Evolutionary conservation across 345 rosid species (phyloP), one percentile per base, ranked within the genome.

Genomic region (Lepidium aucheri): DNA sequence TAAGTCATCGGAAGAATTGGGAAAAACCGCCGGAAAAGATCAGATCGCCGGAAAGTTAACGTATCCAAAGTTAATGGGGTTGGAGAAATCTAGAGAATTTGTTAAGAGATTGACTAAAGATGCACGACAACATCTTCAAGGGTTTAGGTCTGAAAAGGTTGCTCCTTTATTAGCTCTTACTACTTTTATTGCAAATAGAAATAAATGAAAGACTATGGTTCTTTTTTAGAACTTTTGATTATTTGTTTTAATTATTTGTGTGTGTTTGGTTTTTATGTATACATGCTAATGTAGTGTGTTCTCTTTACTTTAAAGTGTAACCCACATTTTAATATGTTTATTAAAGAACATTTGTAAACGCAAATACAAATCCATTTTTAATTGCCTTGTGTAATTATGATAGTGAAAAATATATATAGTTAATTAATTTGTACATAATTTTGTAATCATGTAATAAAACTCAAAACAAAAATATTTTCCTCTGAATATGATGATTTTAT

Each of bases 21-120:
- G 97, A 33, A 94, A 94, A 80, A 90, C 97, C 1, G 99, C 96
- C 0, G 92, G 97, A 16, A 94, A 94, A 74, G 99, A 94, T 67
- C 75, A 90, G 77, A 78, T 85, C 33, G 82, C 85, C 0, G 92
- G 88, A 66, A 88, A 90, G 52, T 75, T 67, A 11, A 90, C 96
- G 0, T 94, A 88, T 54, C 97, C 99, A 0, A 94, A 86, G 73
- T 63, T 88, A 40, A 9, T 90, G 67, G 97, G 97, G 50, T 66
- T 90, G 7, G 88, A 88, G 69, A 80, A 82, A 57, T 86, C 99
- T 0, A 81, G 71, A 76, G 84, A 84, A 35, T 85, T 94, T 16
- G 95, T 95, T 0, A 74, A 69, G 63, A 79, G 70, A 58, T 76
- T 94, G 83, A 84, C 74, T 10, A 60, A 40, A 68, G 92, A 90